Percentiles rank a stretch among this genome's conserved stretches.
phyloP scores from a whole-genome alignment of 768 basidiomycete species.

The Tylopilus rubrobrunneus region DNA sequence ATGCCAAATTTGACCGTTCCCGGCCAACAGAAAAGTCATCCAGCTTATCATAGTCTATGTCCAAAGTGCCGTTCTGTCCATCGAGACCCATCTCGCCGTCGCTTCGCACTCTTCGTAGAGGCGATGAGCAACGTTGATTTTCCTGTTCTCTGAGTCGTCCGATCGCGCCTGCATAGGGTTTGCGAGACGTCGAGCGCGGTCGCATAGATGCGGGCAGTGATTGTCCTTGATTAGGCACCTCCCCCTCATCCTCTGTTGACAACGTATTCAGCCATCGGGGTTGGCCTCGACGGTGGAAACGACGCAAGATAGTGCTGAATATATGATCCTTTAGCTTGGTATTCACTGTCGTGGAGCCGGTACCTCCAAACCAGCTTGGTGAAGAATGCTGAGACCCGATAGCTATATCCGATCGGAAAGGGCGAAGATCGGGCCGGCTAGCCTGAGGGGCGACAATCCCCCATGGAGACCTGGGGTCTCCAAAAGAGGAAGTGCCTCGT shows the following conservation, averaged over 20 bases:
- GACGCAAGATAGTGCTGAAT: constrained; percentile 80
- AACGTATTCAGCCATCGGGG: constrained; percentile 33
- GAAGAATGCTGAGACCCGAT: constrained; percentile 31
- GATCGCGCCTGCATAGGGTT: constrained; percentile 24
- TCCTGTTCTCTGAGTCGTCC: constrained; percentile 39
- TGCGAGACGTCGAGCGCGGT: constrained; percentile 16
- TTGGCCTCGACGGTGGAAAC: constrained; percentile 53
- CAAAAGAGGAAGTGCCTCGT: constrained; percentile 27
- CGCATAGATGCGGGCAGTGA: constrained; percentile 1
- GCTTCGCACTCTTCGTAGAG: constrained; percentile 63
- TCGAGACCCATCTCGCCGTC: constrained; percentile 44
- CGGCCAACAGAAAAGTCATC: constrained; percentile 16
- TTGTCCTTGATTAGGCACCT: constrained; percentile 40
- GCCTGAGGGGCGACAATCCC: constrained; percentile 8
- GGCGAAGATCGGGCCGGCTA: constrained; percentile 32
- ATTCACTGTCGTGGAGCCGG: constrained; percentile 91
- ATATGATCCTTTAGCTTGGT: constrained; percentile 94
- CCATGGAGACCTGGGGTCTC: constrained; percentile 19
- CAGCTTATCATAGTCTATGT: constrained; percentile 37
- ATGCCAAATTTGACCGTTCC: constrained; percentile 16
- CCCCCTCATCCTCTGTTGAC: constrained; percentile 55
- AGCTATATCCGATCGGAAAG: constrained; percentile 40
- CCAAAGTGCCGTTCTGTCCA: constrained; percentile 38
- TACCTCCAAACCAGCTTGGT: constrained; percentile 74
- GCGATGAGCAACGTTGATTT: constrained; percentile 32